These are phyloP conservation scores for Acanthamoeba quina DNA, from an alignment of 208 protist species.

Conservation along the genomic window DNA sequence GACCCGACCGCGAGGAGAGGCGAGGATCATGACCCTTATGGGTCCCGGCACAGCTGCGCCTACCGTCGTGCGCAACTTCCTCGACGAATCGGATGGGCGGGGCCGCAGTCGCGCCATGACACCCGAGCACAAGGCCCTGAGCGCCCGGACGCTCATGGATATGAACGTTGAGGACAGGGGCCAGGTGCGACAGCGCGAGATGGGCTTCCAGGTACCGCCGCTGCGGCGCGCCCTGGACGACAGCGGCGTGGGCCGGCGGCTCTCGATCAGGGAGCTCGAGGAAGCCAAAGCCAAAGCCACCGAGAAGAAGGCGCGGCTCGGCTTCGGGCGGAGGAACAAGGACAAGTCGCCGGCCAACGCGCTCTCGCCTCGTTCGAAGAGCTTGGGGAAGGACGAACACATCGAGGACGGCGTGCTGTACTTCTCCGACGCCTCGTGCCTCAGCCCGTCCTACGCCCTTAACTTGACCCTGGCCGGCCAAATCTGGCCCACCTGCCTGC, in stretches of 20 bases:
- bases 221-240: background rate
- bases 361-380: background rate
- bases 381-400: background rate
- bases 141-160: too few species aligned
- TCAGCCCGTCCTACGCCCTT: background rate
- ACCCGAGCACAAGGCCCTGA: too few species aligned
- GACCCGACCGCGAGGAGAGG: too few species aligned
- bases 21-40: too few species aligned
- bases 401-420: background rate
- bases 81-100: too few species aligned
- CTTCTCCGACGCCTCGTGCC: background rate
- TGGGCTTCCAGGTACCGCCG: background rate
- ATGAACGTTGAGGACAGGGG: too few species aligned
- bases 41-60: too few species aligned
- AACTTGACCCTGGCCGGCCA: background rate
- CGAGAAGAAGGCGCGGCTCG: background rate
- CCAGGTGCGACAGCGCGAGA: background rate
- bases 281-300: background rate
- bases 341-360: background rate
- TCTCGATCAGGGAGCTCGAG: background rate
- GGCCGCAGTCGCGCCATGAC: too few species aligned
- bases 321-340: conserved; percentile 2
- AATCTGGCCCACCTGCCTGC: background rate
- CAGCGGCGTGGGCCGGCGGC: background rate
- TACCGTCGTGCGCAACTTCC: too few species aligned